Conservation (phyloP, 2,329 filamentous ascomycete species). For the Seiridium unicorne region DNA sequence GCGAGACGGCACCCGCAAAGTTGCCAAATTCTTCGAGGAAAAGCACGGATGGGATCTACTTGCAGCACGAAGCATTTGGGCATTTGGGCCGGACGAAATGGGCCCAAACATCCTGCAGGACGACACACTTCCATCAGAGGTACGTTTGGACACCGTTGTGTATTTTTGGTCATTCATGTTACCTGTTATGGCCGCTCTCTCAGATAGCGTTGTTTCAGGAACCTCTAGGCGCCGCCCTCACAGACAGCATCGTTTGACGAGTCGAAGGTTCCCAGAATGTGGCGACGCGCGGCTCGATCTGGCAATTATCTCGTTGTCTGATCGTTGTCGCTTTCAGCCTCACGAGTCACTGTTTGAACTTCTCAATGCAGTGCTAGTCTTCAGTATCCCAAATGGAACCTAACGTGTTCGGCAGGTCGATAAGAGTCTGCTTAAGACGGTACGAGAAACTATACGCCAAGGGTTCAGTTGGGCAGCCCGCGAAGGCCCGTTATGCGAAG, state of each 20-base stretch:
- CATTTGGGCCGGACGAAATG: constrained; percentile 93
- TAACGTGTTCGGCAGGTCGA: constrained; percentile 62
- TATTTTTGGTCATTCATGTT: constrained; percentile 9
- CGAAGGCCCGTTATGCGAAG: constrained; percentile 95
- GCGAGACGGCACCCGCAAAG: constrained; percentile 86
- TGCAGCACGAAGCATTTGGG: constrained; percentile 94
- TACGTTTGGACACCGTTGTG: constrained; percentile 34
- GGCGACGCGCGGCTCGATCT: constrained; percentile 7
- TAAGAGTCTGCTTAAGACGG: constrained; percentile 82
- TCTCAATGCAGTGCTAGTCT: background rate
- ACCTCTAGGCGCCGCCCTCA: background rate
- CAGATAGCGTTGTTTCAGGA: background rate
- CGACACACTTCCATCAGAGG: constrained; percentile 88
- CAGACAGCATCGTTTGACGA: background rate
- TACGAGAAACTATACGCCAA: constrained; percentile 90
- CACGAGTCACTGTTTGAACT: background rate
- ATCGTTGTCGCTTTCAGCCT: constrained; percentile 5
- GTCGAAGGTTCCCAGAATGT: background rate
- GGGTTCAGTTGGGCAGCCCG: constrained; percentile 96
- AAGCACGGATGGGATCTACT: constrained; percentile 97
- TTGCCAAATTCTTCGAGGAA: constrained; percentile 95
- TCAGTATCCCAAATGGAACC: constrained; percentile 5
- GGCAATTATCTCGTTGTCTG: constrained; percentile 8
- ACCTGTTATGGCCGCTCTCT: background rate
- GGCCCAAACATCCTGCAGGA: constrained; percentile 96